Evolutionary conservation across 1,284 basidiomycete species (phyloP), one percentile per base, ranked within the genome.

Genomic region (Puccinia polysora): DNA sequence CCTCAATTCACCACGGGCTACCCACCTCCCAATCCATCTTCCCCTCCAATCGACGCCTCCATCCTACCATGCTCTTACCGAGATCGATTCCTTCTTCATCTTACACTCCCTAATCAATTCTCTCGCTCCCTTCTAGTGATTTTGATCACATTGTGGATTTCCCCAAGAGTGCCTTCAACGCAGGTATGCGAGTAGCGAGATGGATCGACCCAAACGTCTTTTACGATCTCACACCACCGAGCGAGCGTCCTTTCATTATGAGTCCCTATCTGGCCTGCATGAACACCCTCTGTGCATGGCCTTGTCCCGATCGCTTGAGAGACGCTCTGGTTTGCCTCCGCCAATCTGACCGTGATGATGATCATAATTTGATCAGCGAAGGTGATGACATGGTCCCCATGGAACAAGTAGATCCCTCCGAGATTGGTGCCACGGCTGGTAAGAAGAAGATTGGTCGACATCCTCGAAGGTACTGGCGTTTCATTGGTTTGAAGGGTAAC

Each of bases 191-290:
- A 49, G 78, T 81, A 6, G 80, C 80, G 25, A 75, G 79, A 49
- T 76, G 78, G 75, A 80, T 82, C 49, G 81, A 81, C 53, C 81
- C 81, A 2, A 77, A 75, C 32, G 78, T 78, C 1, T 77, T 75
- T 67, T 79, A 77, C 62, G 76, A 77, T 47, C 76, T 78, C 65
- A 76, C 77, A n/a, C 80, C 81, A 6, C 77, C 78, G 2, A 78
- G 78, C 7, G 78, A 78, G 0, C 73, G 81, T 0, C 81, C 81
- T 0, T 82, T 78, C 75, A 82, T 82, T 78, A 82, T 82, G 81
- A 79, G 77, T 23, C 80, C 81, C 1, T 80, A 80, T 75, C 65
- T 75, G 15, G 81, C 81, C 1, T 81, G 81, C 65, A 81, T 81
- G 79, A 81, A 81, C 75, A 81, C 80, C 0, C 74, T 81, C 36